These are phyloP conservation scores for Geotrichum phurueaensis DNA, from an alignment of 1,139 yeast genomes.

Conservation along the genomic window DNA sequence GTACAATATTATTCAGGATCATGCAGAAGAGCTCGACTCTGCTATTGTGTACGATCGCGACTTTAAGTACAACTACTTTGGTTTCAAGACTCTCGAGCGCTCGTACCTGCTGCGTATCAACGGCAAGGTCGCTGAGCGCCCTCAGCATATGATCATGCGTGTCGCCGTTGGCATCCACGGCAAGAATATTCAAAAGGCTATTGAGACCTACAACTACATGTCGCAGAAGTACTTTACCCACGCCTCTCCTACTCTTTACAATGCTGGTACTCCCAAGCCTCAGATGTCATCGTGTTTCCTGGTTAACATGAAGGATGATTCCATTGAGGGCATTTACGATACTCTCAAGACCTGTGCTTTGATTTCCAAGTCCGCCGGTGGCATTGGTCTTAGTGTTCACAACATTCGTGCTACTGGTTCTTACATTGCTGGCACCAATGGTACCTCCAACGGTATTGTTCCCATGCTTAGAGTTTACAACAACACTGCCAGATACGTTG, in stretches of 20 bases:
- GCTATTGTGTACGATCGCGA: slow-evolving; percentile 66
- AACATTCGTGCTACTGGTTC: slow-evolving; percentile 70
- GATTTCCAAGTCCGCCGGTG: slow-evolving; percentile 78
- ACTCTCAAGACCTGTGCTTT: slow-evolving; percentile 71
- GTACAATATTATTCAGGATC: slow-evolving; percentile 46
- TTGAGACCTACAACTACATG: slow-evolving; percentile 70
- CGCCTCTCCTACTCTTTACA: slow-evolving; percentile 77
- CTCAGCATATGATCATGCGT: slow-evolving; percentile 74
- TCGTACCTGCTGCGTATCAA: slow-evolving; percentile 56
- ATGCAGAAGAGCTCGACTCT: slow-evolving; percentile 53
- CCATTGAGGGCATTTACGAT: slow-evolving; percentile 74
- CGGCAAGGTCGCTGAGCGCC: slow-evolving; percentile 67
- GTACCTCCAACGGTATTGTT: slow-evolving; percentile 69
- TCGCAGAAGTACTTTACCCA: slow-evolving; percentile 67
- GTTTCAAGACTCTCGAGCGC: slow-evolving; percentile 68
- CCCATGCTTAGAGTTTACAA: slow-evolving; percentile 82
- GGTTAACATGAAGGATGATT: slow-evolving; percentile 73
- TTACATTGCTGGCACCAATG: slow-evolving; percentile 69
- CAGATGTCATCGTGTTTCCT: slow-evolving; percentile 78
- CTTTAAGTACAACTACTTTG: slow-evolving; percentile 62
- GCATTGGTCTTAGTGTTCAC: slow-evolving; percentile 74
- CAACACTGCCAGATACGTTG: slow-evolving; percentile 78
- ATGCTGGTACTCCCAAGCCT: slow-evolving; percentile 70
- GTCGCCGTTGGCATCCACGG: slow-evolving; percentile 78
- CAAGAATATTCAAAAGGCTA: slow-evolving; percentile 50